Evolutionary conservation across 306 rosid species (phyloP).

Genomic region (Parietaria judaica): DNA sequence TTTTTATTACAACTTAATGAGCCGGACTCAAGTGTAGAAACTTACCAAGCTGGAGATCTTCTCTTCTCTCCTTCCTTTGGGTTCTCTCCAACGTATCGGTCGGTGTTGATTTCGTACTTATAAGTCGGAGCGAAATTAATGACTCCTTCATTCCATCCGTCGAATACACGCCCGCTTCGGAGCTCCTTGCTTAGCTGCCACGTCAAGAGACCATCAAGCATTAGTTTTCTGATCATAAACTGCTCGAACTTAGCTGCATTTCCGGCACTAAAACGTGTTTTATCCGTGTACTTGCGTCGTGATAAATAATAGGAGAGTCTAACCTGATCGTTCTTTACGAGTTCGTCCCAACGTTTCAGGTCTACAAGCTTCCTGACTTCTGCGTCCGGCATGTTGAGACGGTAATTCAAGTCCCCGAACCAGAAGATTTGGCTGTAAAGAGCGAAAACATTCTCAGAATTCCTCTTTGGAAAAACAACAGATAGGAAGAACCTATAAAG

Average conservation of each 20-base stretch:
- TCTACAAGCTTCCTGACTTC: slow-evolving; percentile 58
- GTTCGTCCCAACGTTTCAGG: slow-evolving; percentile 66
- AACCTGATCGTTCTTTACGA: slow-evolving; percentile 75
- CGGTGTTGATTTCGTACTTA: slow-evolving; percentile 67
- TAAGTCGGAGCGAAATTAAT: slow-evolving; percentile 89
- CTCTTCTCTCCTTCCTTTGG: slow-evolving; percentile 82
- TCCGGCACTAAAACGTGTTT: not conserved
- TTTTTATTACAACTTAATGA: too few relatives aligned
- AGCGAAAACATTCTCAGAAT: slow-evolving; percentile 23
- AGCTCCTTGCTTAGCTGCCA: slow-evolving; percentile 70
- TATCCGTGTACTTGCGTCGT: not conserved
- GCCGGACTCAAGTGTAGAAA: slow-evolving; percentile 4
- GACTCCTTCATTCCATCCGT: slow-evolving; percentile 87
- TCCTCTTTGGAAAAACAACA: slow-evolving; percentile 11
- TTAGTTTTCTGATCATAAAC: too few relatives aligned
- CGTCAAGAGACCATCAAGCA: not conserved
- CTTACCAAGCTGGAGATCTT: slow-evolving; percentile 96
- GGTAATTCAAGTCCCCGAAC: slow-evolving; percentile 96
- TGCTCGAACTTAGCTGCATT: too few relatives aligned
- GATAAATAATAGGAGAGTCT: slow-evolving; percentile 4
- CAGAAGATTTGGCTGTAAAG: slow-evolving; percentile 79
- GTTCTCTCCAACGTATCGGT: slow-evolving; percentile 66
- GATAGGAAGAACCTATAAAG: not conserved
- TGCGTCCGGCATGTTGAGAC: slow-evolving; percentile 56
- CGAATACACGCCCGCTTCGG: slow-evolving; percentile 64